Conservation (phyloP, 805 yeast species). For the Myxozyma geophila region DNA sequence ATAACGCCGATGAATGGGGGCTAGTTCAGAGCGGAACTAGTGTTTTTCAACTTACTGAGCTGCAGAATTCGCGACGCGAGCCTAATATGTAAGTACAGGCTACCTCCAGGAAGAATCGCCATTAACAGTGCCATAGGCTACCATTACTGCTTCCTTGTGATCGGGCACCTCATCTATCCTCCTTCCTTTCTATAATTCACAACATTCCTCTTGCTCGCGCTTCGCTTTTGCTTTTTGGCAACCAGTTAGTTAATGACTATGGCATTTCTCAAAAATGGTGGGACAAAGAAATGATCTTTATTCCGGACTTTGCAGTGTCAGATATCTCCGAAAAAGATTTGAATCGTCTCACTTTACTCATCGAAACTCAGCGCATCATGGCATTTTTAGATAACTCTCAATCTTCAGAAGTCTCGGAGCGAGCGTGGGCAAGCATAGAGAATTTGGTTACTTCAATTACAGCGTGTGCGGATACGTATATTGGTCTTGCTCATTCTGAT, state of each 20-base stretch:
- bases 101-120: not conserved
- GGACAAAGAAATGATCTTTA: constrained; percentile 35
- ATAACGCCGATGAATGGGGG: constrained; percentile 40
- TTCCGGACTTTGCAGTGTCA: constrained; percentile 20
- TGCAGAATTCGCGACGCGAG: constrained; percentile 9
- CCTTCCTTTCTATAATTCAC: constrained; percentile 42
- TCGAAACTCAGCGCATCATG: constrained; percentile 42
- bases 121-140: constrained; percentile 5
- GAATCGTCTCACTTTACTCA: constrained; percentile 30
- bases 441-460: constrained; percentile 16
- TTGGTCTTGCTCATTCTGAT: constrained; percentile 10
- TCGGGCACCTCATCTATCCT: constrained; percentile 34
- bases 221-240: constrained; percentile 39
- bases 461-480: constrained; percentile 1
- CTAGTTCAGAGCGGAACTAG: constrained; percentile 21
- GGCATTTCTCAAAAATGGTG: constrained; percentile 43
- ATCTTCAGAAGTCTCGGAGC: constrained; percentile 34
- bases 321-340: constrained; percentile 10
- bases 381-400: constrained; percentile 41
- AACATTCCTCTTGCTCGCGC: constrained; percentile 43
- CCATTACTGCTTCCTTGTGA: constrained; percentile 22
- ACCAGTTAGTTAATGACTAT: constrained; percentile 38
- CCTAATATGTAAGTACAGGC: constrained; percentile 2
- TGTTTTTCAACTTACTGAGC: not conserved
- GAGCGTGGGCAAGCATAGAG: constrained; percentile 38